Base-by-base conservation (phyloP, 179 eudicot species). In the Corrigiola litoralis region DNA sequence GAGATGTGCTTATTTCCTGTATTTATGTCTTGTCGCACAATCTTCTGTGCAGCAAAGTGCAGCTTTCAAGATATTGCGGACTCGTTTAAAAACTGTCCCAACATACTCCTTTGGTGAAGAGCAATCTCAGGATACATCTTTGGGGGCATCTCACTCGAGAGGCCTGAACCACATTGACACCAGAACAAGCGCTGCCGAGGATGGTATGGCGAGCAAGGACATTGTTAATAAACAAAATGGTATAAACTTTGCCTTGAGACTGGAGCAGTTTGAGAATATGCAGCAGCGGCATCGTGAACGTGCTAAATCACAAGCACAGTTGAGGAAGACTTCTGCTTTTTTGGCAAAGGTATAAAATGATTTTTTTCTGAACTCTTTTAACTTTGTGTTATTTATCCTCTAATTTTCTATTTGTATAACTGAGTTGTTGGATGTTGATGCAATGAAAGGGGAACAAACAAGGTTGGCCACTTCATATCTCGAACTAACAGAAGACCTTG, bases 71-170 rank as follows among this genome's bases (percentile, higher is more conserved):
- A 79, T 88, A 53, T 77, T 95, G 59, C 81, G 82, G 77, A 95
- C 97, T 61, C 87, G 99, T 45, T 79, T 95, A 62, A 95, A 91
- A 80, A 87, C 99, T 24, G 84, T 95, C 9, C 97, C 99, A 27
- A 68, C 92, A 10, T 91, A 86, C 72, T 83, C 92, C 71, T 84
- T 95, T 34, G 80, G 65, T 48, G 76, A 78, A 41, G 90, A 86
- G 65, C 84, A 80, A 48, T 53, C 58, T n/a, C 73, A 63, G 52
- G 71, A 65, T 58, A 42, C 78, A 33, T 48, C 72, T 48, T 74
- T 72, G 16, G 86, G 74, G 59, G 76, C 66, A 58, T 68, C 79
- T 27, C 65, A 66, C 52, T 51, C 80, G 31, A 73, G 56, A 53
- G 67, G 65, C 41, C 42, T 63, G 48, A 74, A 77, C 72, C 29